phyloP scores from a whole-genome alignment of 805 yeast species.

The Hanseniaspora lachancei region DNA sequence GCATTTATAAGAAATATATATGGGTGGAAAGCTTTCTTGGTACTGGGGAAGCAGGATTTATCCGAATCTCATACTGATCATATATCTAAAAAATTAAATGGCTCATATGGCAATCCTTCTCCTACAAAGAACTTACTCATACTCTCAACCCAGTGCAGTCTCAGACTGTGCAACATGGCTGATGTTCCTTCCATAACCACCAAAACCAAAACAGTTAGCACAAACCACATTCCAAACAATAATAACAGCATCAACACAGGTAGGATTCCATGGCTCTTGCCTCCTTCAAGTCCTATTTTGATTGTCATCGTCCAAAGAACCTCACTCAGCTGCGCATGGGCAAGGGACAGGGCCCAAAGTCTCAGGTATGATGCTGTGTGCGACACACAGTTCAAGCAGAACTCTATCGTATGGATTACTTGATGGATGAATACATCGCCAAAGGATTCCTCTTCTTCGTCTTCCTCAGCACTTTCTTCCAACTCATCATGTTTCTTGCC shows the following conservation, averaged over 20 bases:
- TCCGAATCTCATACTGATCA: conserved; percentile 3
- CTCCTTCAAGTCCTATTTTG: conserved; percentile 47
- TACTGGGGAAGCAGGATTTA: too few species aligned
- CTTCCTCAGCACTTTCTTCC: conserved; percentile 16
- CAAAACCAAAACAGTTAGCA: conserved; percentile 51
- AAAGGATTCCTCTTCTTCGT: conserved; percentile 35
- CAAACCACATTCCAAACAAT: conserved; percentile 64
- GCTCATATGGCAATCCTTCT: conserved; percentile 56
- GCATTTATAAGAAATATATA: too few species aligned
- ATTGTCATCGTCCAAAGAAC: conserved; percentile 71
- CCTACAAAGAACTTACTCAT: conserved; percentile 73
- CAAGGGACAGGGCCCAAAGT: conserved; percentile 67
- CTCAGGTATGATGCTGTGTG: conserved; percentile 70
- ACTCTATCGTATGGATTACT: conserved; percentile 69
- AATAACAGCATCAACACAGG: conserved; percentile 41
- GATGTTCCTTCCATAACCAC: conserved; percentile 75
- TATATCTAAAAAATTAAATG: conserved; percentile 36
- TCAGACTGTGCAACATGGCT: conserved; percentile 67
- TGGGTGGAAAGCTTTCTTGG: too few species aligned
- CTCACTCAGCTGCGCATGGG: conserved; percentile 64
- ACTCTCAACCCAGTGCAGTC: conserved; percentile 73
- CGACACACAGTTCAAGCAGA: conserved; percentile 65
- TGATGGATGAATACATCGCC: conserved; percentile 68
- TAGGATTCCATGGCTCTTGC: conserved; percentile 31
- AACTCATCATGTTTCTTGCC: conserved; percentile 9